These are phyloP conservation scores for Diaporthe velutina DNA, from an alignment of 2,329 filamentous ascomycete genomes.

Conservation along the genomic window DNA sequence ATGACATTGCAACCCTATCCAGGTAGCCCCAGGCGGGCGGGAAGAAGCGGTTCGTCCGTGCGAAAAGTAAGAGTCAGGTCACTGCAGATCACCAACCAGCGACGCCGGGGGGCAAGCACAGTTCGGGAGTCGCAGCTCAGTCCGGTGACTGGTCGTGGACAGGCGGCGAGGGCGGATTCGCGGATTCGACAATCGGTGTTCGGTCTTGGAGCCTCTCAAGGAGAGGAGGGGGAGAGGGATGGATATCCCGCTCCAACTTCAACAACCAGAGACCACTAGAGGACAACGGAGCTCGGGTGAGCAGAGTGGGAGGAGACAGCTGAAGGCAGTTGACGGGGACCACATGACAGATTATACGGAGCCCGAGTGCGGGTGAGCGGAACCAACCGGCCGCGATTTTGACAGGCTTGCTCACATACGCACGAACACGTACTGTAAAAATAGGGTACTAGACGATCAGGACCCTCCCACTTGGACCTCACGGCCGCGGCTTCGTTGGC, in stretches of 20 bases:
- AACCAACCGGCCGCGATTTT: constrained; percentile 16
- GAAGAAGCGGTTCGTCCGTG: constrained; percentile 20
- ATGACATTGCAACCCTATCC: constrained; percentile 31
- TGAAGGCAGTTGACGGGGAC: not conserved
- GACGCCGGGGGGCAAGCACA: not conserved
- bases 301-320: constrained; percentile 28
- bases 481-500: constrained; percentile 17
- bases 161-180: not conserved
- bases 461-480: not conserved
- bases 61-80: not conserved
- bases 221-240: not conserved
- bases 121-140: not conserved
- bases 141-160: constrained; percentile 10
- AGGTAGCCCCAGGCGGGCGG: constrained; percentile 6
- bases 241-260: constrained; percentile 20
- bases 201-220: constrained; percentile 11
- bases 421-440: constrained; percentile 13
- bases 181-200: constrained; percentile 19
- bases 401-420: constrained; percentile 1
- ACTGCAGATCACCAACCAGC: constrained; percentile 26
- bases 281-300: constrained; percentile 16
- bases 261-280: constrained; percentile 13
- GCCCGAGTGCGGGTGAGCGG: constrained; percentile 1
- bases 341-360: constrained; percentile 31
- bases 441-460: not conserved